Conservation (phyloP, 352 stramenopile genomes). For the Discostella stelligera region DNA sequence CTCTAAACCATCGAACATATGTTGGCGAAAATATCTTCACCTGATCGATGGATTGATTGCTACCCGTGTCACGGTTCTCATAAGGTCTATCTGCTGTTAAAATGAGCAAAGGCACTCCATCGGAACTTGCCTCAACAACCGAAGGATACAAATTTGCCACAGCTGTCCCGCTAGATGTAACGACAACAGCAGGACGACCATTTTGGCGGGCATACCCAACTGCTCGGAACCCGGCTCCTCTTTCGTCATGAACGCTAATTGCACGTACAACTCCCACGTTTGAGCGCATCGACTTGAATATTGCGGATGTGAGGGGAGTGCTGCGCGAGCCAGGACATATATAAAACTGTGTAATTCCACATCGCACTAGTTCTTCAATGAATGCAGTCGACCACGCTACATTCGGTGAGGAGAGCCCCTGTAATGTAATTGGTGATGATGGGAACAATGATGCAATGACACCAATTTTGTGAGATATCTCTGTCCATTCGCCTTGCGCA, state of each 20-base stretch:
- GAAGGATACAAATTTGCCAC: constrained; percentile 79
- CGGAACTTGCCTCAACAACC: constrained; percentile 69
- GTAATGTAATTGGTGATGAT: constrained; percentile 71
- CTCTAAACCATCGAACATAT: constrained; percentile 78
- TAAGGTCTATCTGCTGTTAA: constrained; percentile 82
- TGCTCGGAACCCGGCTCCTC: constrained; percentile 74
- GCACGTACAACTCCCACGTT: constrained; percentile 68
- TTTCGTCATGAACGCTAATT: constrained; percentile 78
- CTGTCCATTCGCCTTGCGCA: constrained; percentile 75
- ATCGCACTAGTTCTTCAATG: constrained; percentile 77
- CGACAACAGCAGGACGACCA: constrained; percentile 64
- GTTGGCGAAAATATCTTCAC: constrained; percentile 75
- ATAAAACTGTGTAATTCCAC: constrained; percentile 77
- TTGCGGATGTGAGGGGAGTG: constrained; percentile 72
- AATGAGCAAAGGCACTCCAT: constrained; percentile 75
- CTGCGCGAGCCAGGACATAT: constrained; percentile 78
- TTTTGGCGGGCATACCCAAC: constrained; percentile 67
- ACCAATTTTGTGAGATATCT: constrained; percentile 75
- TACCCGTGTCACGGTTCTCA: constrained; percentile 75
- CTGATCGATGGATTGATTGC: constrained; percentile 83
- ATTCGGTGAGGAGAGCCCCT: constrained; percentile 66
- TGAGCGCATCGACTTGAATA: constrained; percentile 54
- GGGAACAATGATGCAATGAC: constrained; percentile 76
- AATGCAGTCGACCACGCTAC: constrained; percentile 76
- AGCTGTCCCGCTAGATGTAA: constrained; percentile 80